Base-by-base conservation (phyloP, 495 filamentous ascomycete species). In the Xylaria grammica region DNA sequence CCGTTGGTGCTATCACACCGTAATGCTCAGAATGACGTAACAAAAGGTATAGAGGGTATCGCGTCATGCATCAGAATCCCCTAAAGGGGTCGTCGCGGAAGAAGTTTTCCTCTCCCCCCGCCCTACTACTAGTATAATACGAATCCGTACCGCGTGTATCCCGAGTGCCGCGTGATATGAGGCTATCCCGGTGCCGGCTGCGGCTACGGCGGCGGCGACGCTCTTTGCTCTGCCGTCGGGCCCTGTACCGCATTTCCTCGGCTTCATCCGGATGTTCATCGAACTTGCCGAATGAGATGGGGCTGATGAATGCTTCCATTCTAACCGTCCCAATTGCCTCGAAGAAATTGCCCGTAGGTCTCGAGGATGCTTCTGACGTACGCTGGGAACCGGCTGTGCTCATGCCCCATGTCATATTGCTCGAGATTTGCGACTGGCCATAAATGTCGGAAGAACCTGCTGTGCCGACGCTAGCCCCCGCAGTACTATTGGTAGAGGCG, bases 281-380 rank as follows among this genome's bases (percentile, higher is more conserved):
- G 45, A 79, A 77, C 8, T 70, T 74, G 1, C 70, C 68, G 48
- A 81, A 77, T 8, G 77, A 74, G 15, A 85, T 72, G 15, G 85
- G 85, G 61, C 87, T 87, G 57, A 94, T 90, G 72, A 99, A 99
- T 0, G 95, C 95, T 75, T 98, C 95, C 95, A 99, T 99, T 30
- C 95, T 87, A 44, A 99, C 87, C 10, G 93, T 97, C 17, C 95
- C 95, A 30, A 96, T 90, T 0, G 90, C 88, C 44, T 90, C 87
- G 73, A 89, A 88, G 76, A 89, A 89, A 63, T 89, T 88, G 58
- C 65, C 79, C 22, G 75, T 69, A 22, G 32, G 82, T 76, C 67
- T 82, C 74, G 75, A 93, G 74, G 75, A 93, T 65, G 69, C 90
- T 78, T 74, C 85, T 76, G 65, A 93, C 63, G 74, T 90, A 78